These are phyloP conservation scores for Calonectria leucothoes DNA, from an alignment of 2,329 filamentous ascomycete species.

Conservation along the genomic window DNA sequence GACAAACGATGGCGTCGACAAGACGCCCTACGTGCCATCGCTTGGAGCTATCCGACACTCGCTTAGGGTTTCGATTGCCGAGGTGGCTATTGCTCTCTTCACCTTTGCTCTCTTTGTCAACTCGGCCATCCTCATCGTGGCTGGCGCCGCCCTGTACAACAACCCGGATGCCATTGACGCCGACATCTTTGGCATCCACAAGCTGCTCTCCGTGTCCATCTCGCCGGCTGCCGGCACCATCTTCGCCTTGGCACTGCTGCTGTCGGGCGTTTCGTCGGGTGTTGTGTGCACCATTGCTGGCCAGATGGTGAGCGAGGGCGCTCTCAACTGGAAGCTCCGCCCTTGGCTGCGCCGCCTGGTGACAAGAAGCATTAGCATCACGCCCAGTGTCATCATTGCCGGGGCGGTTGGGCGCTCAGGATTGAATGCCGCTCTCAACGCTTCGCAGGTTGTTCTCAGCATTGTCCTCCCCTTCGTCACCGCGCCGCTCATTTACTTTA, in stretches of 20 bases:
- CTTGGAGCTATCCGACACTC: constrained; percentile 78
- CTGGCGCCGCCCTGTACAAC: constrained; percentile 79
- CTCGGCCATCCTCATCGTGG: constrained; percentile 83
- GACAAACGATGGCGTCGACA: constrained; percentile 50
- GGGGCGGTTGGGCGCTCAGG: constrained; percentile 79
- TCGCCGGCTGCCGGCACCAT: constrained; percentile 82
- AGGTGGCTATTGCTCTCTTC: constrained; percentile 79
- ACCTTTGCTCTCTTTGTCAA: constrained; percentile 90
- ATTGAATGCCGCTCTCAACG: constrained; percentile 78
- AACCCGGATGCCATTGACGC: constrained; percentile 72
- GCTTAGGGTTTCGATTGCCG: constrained; percentile 78
- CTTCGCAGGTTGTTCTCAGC: constrained; percentile 81
- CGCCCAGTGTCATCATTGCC: constrained; percentile 85
- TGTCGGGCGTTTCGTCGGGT: constrained; percentile 84
- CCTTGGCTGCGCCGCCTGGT: constrained; percentile 85
- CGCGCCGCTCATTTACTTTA: constrained; percentile 87
- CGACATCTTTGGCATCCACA: constrained; percentile 86
- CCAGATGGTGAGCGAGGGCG: constrained; percentile 89
- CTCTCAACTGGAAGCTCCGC: constrained; percentile 77
- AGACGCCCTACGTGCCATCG: constrained; percentile 76
- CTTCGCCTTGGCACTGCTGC: constrained; percentile 84
- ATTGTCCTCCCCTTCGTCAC: constrained; percentile 84
- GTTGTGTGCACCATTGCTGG: constrained; percentile 91
- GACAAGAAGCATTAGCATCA: constrained; percentile 83
- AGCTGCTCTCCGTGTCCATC: constrained; percentile 75